These are phyloP conservation scores for Elsinoe arachidis DNA, from an alignment of 2,329 filamentous ascomycete species.

Conservation along the genomic window DNA sequence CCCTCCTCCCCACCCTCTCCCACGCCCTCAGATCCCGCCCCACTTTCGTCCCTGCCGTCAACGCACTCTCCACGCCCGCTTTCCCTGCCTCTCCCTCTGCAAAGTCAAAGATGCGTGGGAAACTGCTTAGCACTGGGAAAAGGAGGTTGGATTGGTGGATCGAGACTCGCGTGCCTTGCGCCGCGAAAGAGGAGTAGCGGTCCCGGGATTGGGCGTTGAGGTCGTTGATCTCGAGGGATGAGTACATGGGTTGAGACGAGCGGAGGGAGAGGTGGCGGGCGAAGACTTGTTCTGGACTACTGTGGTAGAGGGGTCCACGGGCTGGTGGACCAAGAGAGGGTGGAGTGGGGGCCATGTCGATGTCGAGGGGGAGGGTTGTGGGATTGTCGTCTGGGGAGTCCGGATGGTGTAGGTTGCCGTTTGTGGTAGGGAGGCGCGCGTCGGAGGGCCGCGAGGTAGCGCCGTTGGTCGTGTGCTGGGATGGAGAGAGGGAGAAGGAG, in stretches of 20 bases:
- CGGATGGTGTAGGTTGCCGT: constrained; percentile 19
- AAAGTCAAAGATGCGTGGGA: constrained; percentile 62
- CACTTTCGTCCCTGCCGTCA: background rate
- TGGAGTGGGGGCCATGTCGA: constrained; percentile 23
- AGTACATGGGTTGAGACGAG: constrained; percentile 28
- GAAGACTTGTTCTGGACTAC: constrained; percentile 31
- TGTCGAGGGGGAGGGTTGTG: constrained; percentile 22
- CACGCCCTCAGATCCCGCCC: background rate
- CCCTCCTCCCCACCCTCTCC: constrained; percentile 42
- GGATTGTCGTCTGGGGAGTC: constrained; percentile 23
- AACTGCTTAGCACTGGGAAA: constrained; percentile 77
- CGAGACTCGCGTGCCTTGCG: constrained; percentile 14
- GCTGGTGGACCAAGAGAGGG: constrained; percentile 6
- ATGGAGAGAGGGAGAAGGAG: constrained; percentile 50
- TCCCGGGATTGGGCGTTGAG: constrained; percentile 25
- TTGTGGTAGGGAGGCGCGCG: constrained; percentile 14
- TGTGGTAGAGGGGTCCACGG: background rate
- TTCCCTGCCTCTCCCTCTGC: constrained; percentile 26
- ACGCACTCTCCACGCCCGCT: constrained; percentile 42
- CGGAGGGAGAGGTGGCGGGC: constrained; percentile 32
- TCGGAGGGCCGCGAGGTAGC: too few species aligned
- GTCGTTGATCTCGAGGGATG: constrained; percentile 23
- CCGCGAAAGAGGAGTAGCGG: constrained; percentile 25
- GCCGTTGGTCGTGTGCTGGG: constrained; percentile 23
- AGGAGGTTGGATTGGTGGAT: constrained; percentile 43